Base-by-base conservation (phyloP, 345 rosid genomes). In the Anacardium occidentale region DNA sequence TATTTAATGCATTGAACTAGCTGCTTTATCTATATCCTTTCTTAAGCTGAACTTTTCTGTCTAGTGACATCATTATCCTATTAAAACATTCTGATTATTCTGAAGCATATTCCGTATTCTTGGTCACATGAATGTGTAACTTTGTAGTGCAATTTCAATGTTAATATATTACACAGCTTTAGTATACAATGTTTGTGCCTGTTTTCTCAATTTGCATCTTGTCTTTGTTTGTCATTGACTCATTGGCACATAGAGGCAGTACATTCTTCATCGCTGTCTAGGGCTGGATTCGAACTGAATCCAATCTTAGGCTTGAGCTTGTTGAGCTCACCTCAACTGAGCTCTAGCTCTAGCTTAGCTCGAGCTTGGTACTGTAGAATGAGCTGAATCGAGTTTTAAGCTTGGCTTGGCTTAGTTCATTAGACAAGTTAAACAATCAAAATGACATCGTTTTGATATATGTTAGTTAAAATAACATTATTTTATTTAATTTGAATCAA, bases 61-160 rank as follows among this genome's bases (percentile, higher is more conserved):
- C 40, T 29, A 17, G 24, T 18, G 55, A 10, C 15, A 44, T 25
- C 7, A 13, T 5, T 13, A 50, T 4, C 3, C 18, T 18, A 45
- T 44, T 54, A 54, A 42, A 69, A 56, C 40, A 45, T 17, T 25
- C 24, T 29, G 48, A 70, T 44, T 44, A 32, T 12, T 60, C 25
- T 26, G 66, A 47, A 70, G 55, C 55, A 55, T 68, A 25, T n/a
- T 68, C 37, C 60, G 40, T 9, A 55, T 37, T 55, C 9, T 68
- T 55, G 62, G 25, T 12, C 6, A 18, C 51, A 68, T 40, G 32
- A 22, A 37, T 32, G 7, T 26, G 20, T 54, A 8, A 7, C 7
- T 29, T 26, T 54, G 25, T 4, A 20, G 34, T 37, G 42, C 8
- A 37, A 34, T 34, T 34, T 34, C 37, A 34, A 34, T 34, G 42